These are phyloP conservation scores for Solanum sejunctum DNA, from an alignment of 257 asterid species.

Conservation along the genomic window DNA sequence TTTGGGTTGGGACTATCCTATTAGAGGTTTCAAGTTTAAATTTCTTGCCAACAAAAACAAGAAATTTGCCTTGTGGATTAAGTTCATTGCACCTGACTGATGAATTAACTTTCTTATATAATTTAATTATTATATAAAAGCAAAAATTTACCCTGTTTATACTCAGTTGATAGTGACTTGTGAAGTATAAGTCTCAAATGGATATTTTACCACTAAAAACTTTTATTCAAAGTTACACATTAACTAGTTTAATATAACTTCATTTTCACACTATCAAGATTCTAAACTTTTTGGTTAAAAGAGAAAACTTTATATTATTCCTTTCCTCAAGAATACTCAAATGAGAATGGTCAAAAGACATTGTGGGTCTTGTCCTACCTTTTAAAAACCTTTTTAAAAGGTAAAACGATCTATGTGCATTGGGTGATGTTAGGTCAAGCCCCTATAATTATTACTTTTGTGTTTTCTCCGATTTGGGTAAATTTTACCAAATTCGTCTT, in stretches of 20 bases:
- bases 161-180: accelerated
- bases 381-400: neutral
- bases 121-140: no score
- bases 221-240: neutral
- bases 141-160: accelerated
- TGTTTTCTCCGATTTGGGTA: neutral
- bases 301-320: neutral
- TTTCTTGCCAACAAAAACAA: no score
- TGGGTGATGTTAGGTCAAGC: neutral
- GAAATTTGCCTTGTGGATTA: accelerated
- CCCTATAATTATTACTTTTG: no score
- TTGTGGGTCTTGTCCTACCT: neutral
- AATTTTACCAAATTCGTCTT: neutral
- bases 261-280: neutral
- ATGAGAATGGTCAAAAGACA: neutral
- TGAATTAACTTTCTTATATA: no score
- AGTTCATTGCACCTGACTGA: no score
- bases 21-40: no score
- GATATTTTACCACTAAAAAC: neutral
- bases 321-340: neutral
- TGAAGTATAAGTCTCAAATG: neutral
- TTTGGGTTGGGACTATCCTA: no score
- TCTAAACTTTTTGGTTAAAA: neutral
- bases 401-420: neutral
- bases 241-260: neutral